A percentile compares a stretch with the other conserved stretches of the same genome.
phyloP scores from a whole-genome alignment of 148 eudicot genomes.

The Linanthus parryae region DNA sequence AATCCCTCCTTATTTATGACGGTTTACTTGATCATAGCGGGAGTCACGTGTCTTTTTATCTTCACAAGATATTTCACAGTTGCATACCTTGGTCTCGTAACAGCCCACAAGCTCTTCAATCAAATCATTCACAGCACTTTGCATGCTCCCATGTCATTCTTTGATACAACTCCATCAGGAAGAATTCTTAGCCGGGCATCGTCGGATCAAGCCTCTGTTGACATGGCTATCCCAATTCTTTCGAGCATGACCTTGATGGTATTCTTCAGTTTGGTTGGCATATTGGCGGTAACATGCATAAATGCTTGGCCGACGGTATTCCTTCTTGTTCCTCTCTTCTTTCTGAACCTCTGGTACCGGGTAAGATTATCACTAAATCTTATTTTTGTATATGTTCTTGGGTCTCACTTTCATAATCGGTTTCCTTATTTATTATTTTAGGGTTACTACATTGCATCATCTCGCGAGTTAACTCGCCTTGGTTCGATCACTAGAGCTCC shows the following conservation, averaged over 20 bases:
- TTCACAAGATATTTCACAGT: constrained; percentile 22
- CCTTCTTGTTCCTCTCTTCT: constrained; percentile 28
- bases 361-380: constrained; percentile 11
- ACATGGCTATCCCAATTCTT: constrained; percentile 11
- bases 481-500: constrained; percentile 43
- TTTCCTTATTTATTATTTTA: constrained; percentile 11
- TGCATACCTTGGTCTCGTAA: constrained; percentile 40
- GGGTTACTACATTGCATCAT: constrained; percentile 36
- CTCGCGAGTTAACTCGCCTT: constrained; percentile 40
- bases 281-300: constrained; percentile 36
- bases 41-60: constrained; percentile 27
- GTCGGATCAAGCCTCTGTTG: neutral
- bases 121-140: constrained; percentile 40
- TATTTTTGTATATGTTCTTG: no score
- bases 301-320: constrained; percentile 56
- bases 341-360: constrained; percentile 44
- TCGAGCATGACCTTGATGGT: constrained; percentile 1
- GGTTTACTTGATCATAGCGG: constrained; percentile 32
- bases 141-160: constrained; percentile 73
- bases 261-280: constrained; percentile 21
- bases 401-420: neutral
- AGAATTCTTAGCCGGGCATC: constrained; percentile 45
- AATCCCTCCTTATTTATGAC: constrained; percentile 30
- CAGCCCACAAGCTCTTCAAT: constrained; percentile 49
- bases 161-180: constrained; percentile 70